Evolutionary conservation across 805 yeast genomes (phyloP).

Genomic region (Yamadazyma endophytica): DNA sequence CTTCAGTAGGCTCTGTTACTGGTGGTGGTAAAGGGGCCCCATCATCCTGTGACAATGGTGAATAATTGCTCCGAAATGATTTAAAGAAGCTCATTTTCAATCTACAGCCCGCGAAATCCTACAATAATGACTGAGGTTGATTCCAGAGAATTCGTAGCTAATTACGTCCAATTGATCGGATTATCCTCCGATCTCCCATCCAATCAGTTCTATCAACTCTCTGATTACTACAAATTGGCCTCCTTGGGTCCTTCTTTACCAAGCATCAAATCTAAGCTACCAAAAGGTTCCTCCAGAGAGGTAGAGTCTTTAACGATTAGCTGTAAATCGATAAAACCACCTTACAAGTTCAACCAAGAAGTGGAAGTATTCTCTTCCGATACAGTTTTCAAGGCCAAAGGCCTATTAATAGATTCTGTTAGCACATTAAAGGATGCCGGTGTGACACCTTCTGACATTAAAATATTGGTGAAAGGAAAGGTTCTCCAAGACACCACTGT

Average conservation of each 20-base stretch:
- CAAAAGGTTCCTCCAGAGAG: constrained; percentile 9
- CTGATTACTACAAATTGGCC: constrained; percentile 23
- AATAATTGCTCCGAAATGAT: constrained; percentile 23
- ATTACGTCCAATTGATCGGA: constrained; percentile 45
- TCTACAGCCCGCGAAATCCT: neutral
- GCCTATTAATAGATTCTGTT: constrained; percentile 25
- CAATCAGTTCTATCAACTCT: constrained; percentile 27
- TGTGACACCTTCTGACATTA: constrained; percentile 37
- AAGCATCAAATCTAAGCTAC: constrained; percentile 33
- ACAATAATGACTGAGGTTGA: constrained; percentile 1
- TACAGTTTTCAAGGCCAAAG: constrained; percentile 37
- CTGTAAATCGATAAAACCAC: constrained; percentile 69
- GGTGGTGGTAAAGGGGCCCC: constrained; percentile 37
- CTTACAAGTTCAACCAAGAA: constrained; percentile 49
- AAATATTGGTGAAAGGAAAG: constrained; percentile 57
- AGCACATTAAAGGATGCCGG: constrained; percentile 23
- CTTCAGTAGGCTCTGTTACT: constrained; percentile 20
- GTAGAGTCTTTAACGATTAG: constrained; percentile 26
- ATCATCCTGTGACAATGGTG: constrained; percentile 30
- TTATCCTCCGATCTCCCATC: constrained; percentile 37
- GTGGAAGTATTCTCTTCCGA: constrained; percentile 20
- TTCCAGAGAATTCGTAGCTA: constrained; percentile 46
- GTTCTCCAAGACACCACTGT: constrained; percentile 49
- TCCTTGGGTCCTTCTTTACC: constrained; percentile 49
- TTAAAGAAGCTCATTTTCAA: constrained; percentile 36